Conservation (phyloP, 2,329 filamentous ascomycete genomes). For the Aspergillus awamori region DNA sequence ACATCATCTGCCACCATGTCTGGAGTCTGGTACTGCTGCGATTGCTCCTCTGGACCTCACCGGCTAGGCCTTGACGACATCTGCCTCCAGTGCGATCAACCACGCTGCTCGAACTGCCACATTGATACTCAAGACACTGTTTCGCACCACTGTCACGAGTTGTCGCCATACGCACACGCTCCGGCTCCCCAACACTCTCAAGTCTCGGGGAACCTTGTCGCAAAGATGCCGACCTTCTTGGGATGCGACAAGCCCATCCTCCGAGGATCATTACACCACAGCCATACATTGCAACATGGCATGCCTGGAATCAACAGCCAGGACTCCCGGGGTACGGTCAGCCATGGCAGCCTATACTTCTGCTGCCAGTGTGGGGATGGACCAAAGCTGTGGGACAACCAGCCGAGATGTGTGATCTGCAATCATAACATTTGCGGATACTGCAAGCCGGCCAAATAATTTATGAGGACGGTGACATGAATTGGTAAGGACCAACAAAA, state of each 20-base stretch:
- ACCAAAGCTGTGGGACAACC: constrained; percentile 40
- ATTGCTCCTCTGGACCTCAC: constrained; percentile 2
- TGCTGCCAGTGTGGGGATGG: constrained; percentile 46
- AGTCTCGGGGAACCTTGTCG: background rate
- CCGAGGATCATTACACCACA: background rate
- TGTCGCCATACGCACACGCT: constrained; percentile 4
- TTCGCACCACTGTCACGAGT: constrained; percentile 5
- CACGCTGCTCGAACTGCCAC: constrained; percentile 1
- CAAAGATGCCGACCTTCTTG: background rate
- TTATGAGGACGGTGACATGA: background rate
- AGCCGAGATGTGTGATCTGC: constrained; percentile 39
- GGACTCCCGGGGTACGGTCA: background rate
- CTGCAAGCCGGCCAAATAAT: constrained; percentile 36
- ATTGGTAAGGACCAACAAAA: background rate
- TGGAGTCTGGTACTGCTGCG: constrained; percentile 8
- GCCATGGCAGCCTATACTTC: constrained; percentile 35
- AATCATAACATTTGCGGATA: constrained; percentile 33
- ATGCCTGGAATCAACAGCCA: constrained; percentile 11
- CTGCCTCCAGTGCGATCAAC: constrained; percentile 4
- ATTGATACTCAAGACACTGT: background rate
- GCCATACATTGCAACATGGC: background rate
- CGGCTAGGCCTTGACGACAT: background rate
- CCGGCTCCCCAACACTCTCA: background rate
- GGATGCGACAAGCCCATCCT: background rate
- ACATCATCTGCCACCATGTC: constrained; percentile 1